Evolutionary conservation across 176 grass and related monocot species (phyloP).

Genomic region (Triticum timopheevii): DNA sequence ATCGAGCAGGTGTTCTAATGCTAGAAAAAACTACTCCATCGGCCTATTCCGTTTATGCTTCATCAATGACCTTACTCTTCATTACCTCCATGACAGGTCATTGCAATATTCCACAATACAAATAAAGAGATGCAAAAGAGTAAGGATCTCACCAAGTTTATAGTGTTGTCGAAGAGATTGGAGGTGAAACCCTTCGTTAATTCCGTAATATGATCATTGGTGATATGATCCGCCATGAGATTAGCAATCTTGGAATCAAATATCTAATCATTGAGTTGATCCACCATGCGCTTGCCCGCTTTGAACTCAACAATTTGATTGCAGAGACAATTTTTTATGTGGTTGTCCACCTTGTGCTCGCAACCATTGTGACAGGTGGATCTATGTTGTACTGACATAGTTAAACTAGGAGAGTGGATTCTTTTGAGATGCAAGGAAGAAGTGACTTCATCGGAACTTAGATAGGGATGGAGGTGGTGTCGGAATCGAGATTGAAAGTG

Average conservation of each 20-base stretch:
- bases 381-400: background rate
- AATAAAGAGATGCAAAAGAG: background rate
- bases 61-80: background rate
- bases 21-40: background rate
- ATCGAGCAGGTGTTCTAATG: background rate
- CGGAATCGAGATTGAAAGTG: background rate
- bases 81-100: background rate
- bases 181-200: background rate
- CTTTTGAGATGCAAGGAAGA: background rate
- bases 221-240: background rate
- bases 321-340: background rate
- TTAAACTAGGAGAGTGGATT: background rate
- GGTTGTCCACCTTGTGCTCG: background rate
- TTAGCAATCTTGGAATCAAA: background rate
- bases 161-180: background rate
- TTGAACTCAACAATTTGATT: background rate
- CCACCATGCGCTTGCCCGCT: background rate
- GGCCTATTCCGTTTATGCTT: background rate
- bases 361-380: too few species aligned
- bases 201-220: too few species aligned
- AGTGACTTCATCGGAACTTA: too few species aligned
- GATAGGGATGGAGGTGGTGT: background rate
- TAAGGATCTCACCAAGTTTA: background rate
- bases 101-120: background rate
- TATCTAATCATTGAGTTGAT: background rate